Percentiles rank a stretch among this genome's conserved stretches.
phyloP scores from a whole-genome alignment of 2,329 filamentous ascomycete genomes.

The Curvularia lunata region DNA sequence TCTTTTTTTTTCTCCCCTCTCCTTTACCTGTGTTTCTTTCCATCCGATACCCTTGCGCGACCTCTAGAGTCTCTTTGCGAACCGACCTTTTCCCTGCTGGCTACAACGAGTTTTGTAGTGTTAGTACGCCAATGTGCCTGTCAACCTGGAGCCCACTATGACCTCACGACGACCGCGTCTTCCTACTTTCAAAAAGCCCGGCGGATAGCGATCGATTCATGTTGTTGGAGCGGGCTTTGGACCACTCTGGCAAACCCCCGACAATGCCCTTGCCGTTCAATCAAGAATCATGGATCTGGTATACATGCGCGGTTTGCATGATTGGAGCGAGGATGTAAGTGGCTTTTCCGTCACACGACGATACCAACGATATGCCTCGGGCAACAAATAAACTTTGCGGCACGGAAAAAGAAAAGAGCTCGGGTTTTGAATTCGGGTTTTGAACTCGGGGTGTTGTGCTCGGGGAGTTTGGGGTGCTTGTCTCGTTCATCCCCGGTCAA shows the following conservation, averaged over 20 bases:
- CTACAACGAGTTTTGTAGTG: slow-evolving; percentile 6
- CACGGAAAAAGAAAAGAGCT: background rate
- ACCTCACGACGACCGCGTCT: slow-evolving; percentile 22
- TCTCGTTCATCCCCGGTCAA: background rate
- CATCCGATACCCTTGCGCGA: background rate
- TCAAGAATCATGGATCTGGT: slow-evolving; percentile 58
- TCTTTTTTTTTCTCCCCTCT: background rate
- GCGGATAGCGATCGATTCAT: slow-evolving; percentile 19
- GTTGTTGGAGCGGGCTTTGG: slow-evolving; percentile 1
- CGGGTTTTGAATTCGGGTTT: background rate
- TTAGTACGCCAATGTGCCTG: slow-evolving; percentile 5
- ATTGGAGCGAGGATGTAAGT: slow-evolving; percentile 53
- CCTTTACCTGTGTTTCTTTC: background rate
- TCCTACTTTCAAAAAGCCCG: slow-evolving; percentile 20
- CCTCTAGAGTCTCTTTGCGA: background rate
- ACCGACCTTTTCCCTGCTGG: background rate
- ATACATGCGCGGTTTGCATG: slow-evolving; percentile 50
- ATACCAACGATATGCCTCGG: no score
- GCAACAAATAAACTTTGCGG: background rate
- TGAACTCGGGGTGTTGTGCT: no score
- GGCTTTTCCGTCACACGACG: background rate
- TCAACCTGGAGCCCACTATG: slow-evolving; percentile 25
- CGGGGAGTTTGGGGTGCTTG: background rate
- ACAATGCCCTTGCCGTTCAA: slow-evolving; percentile 39
- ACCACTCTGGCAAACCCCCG: slow-evolving; percentile 7